Conservation (phyloP, 2,329 filamentous ascomycete species). For the Ophiostoma ulmi region DNA sequence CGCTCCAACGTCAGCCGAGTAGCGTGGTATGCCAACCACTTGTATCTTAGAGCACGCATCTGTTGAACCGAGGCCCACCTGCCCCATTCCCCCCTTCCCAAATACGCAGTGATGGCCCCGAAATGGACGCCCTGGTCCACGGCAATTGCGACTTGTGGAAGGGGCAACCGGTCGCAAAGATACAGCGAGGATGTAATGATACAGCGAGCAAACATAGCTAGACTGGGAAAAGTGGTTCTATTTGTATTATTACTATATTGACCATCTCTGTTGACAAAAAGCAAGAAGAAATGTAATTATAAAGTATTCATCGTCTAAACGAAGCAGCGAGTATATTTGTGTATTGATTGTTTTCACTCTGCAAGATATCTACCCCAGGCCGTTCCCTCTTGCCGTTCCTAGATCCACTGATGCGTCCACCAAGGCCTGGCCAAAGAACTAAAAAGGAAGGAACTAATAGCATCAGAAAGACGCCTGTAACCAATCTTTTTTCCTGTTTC, state of each 20-base stretch:
- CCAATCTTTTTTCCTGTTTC: slow-evolving; percentile 16
- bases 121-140: background rate
- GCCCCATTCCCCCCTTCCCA: background rate
- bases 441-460: background rate
- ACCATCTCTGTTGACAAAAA: background rate
- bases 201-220: background rate
- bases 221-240: background rate
- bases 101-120: background rate
- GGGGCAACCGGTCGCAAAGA: background rate
- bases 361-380: background rate
- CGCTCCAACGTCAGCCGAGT: slow-evolving; percentile 7
- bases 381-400: background rate
- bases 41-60: background rate
- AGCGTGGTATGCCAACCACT: background rate
- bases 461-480: slow-evolving; percentile 16
- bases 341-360: background rate
- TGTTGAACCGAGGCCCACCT: slow-evolving; percentile 7
- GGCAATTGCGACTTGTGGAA: background rate
- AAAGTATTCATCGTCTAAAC: background rate
- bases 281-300: background rate
- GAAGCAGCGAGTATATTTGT: too few relatives aligned
- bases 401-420: background rate
- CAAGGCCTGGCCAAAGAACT: background rate
- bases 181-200: slow-evolving; percentile 6
- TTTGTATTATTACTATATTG: background rate